Evolutionary conservation across 495 filamentous ascomycete species (phyloP).

Genomic region (Annulohypoxylon maeteangense): DNA sequence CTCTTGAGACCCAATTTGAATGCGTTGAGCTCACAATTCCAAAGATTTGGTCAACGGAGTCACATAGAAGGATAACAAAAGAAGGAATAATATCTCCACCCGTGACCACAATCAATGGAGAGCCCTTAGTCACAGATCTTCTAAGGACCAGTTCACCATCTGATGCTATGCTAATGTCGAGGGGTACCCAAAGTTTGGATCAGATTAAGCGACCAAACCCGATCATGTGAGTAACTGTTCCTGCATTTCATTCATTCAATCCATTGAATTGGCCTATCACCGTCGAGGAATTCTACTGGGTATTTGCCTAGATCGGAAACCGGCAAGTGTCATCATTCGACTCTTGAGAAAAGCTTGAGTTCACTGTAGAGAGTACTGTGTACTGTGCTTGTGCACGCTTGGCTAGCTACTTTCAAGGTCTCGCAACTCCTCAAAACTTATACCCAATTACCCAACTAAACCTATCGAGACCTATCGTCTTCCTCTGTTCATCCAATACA

Average conservation of each 20-base stretch:
- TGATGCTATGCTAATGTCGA: constrained; percentile 36
- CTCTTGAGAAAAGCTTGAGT: neutral
- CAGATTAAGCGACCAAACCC: constrained; percentile 18
- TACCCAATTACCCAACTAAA: neutral
- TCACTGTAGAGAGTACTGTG: neutral
- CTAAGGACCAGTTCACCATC: constrained; percentile 29
- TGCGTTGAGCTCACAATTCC: constrained; percentile 17
- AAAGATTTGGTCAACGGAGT: constrained; percentile 19
- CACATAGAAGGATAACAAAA: constrained; percentile 9
- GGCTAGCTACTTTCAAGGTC: neutral
- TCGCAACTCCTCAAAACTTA: neutral
- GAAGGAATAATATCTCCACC: constrained; percentile 25
- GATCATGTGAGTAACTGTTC: constrained; percentile 30
- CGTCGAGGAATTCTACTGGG: neutral
- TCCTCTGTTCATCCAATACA: constrained; percentile 10
- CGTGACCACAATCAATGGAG: constrained; percentile 1
- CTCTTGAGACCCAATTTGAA: constrained; percentile 25
- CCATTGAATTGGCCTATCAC: constrained; percentile 1
- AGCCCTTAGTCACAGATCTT: constrained; percentile 1
- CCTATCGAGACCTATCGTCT: constrained; percentile 3
- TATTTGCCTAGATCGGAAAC: constrained; percentile 4
- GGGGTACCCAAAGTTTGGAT: constrained; percentile 10
- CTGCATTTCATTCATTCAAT: neutral
- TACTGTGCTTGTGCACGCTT: constrained; percentile 3
- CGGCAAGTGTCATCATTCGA: constrained; percentile 1